Evolutionary conservation across 768 basidiomycete genomes (phyloP).

Genomic region (Coprinellus aureogranulatus): DNA sequence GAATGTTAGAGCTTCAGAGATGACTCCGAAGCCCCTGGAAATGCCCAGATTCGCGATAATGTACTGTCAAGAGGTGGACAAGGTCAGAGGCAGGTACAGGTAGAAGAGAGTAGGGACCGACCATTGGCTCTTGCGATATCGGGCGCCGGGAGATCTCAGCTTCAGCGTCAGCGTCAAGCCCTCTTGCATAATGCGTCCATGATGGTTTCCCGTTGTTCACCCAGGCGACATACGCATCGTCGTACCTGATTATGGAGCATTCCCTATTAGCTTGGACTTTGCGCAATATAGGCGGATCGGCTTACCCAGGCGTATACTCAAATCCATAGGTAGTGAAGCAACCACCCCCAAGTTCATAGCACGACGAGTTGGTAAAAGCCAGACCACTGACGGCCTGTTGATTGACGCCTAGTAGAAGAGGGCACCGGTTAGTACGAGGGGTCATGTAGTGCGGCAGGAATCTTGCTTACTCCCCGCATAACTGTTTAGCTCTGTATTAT

Average conservation of each 20-base stretch:
- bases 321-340: constrained; percentile 41
- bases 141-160: constrained; percentile 57
- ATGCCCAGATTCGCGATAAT: constrained; percentile 72
- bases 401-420: constrained; percentile 32
- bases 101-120: constrained; percentile 35
- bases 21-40: constrained; percentile 63
- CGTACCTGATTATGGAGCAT: constrained; percentile 23
- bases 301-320: constrained; percentile 53
- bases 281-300: too few species aligned
- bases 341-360: constrained; percentile 51
- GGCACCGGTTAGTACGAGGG: constrained; percentile 33
- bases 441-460: constrained; percentile 18
- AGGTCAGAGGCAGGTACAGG: constrained; percentile 7
- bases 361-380: constrained; percentile 58
- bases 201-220: constrained; percentile 57
- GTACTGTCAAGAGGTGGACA: constrained; percentile 41
- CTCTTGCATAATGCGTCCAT: constrained; percentile 66
- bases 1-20: constrained; percentile 52
- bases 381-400: constrained; percentile 78
- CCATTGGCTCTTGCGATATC: constrained; percentile 73
- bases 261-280: neutral
- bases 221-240: constrained; percentile 68
- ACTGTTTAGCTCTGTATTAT: too few species aligned
- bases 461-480: constrained; percentile 10
- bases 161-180: constrained; percentile 47